Base-by-base conservation (phyloP, 805 yeast genomes). In the Suhomyces sp. region DNA sequence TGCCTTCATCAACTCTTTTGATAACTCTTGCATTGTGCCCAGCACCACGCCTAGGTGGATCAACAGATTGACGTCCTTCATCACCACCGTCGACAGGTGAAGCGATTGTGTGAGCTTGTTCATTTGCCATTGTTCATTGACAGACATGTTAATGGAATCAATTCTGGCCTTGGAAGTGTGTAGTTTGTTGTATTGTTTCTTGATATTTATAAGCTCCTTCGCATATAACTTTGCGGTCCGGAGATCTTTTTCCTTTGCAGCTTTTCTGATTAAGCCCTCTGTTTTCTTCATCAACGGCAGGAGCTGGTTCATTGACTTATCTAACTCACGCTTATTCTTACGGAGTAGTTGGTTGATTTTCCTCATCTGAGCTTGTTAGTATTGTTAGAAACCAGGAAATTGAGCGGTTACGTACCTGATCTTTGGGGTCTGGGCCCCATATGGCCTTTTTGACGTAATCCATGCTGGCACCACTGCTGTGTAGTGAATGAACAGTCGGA, bases 391-490 rank as follows among this genome's bases (percentile, higher is more conserved):
- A 9, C 13, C 12, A 7, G 4, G 1, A 4, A 10, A 15, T 8
- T 2, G 4, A 12, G 13, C 5, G n/a, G 9, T 2, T 9, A 66
- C 76, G 32, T 58, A 72, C 81, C 51, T 83, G 95, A 51, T 87
- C 98, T 52, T 83, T 82, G 26, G 97, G 96, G 54, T 90, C 96
- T 0, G 98, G 97, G 0, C 98, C 98, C 83, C 95, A 91, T 24
- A 91, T 81, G 4, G 90, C 85, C 55, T 82, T 81, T 64, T 87
- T 90, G 21, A 91, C 58, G 56, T 72, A 83, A 54, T 91, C 88
- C 98, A 91, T 91, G 22, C 22, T 20, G 22, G 9, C 10, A 20
- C 10, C n/a, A n/a, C n/a, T n/a, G n/a, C n/a, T n/a, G n/a, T n/a
- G n/a, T n/a, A n/a, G n/a, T n/a, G n/a, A n/a, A n/a, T n/a, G n/a